A percentile compares a stretch with the other conserved stretches of the same genome.
phyloP scores from a whole-genome alignment of 2,329 filamentous ascomycete species.

The Orbilia javanica region DNA sequence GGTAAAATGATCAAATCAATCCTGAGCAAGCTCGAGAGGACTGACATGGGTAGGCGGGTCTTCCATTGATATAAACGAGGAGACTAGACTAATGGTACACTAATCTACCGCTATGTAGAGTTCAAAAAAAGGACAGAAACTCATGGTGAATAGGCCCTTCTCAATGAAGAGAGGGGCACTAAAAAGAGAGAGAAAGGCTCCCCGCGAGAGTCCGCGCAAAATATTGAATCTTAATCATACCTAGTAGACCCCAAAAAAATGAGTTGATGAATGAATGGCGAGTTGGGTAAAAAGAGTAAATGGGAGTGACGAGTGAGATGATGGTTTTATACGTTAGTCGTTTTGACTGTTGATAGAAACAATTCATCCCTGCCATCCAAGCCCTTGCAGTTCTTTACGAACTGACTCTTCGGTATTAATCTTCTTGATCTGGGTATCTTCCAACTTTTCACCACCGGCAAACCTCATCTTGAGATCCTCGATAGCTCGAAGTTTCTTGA shows the following conservation, averaged over 20 bases:
- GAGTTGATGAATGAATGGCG: neutral
- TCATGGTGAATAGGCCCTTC: conserved; percentile 2
- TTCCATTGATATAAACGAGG: conserved; percentile 8
- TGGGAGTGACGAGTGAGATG: conserved; percentile 1
- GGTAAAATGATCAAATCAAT: conserved; percentile 6
- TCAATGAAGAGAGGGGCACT: neutral
- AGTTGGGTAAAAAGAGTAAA: neutral
- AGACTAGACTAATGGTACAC: conserved; percentile 38
- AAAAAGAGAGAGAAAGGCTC: conserved; percentile 9
- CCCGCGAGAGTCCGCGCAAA: neutral
- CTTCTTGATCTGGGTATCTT: conserved; percentile 99
- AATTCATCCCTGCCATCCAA: conserved; percentile 68
- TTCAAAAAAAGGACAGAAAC: conserved; percentile 10
- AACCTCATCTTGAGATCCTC: conserved; percentile 98
- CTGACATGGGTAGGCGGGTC: neutral
- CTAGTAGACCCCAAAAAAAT: conserved; percentile 16
- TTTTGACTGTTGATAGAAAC: neutral
- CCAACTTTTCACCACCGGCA: conserved; percentile 93
- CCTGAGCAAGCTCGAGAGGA: neutral
- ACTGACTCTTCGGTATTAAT: conserved; percentile 89
- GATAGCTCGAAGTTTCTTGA: conserved; percentile 98
- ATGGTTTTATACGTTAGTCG: conserved; percentile 1
- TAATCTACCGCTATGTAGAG: conserved; percentile 17
- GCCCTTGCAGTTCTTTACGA: conserved; percentile 80
- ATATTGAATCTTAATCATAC: conserved; percentile 36